Percentiles rank a stretch among this genome's conserved stretches.
These are phyloP conservation scores for Chytriomyces sp. DNA, from an alignment of 192 early-diverging fungal species.

Conservation along the genomic window DNA sequence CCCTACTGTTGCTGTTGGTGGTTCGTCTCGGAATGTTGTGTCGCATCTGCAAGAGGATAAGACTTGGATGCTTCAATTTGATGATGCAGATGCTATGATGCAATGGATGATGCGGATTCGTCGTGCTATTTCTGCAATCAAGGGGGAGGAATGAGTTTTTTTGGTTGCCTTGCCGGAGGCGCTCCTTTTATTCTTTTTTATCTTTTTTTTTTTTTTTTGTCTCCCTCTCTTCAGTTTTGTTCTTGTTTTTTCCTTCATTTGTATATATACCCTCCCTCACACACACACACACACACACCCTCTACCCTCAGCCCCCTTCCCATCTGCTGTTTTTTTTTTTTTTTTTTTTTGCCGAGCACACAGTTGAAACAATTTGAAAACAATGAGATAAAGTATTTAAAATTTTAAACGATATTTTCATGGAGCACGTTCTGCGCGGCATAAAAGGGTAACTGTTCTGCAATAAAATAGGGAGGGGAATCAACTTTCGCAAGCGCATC, in stretches of 20 bases:
- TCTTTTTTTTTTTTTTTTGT: constrained; percentile 4
- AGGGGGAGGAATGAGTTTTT: neutral
- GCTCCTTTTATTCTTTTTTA: neutral
- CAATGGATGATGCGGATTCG: constrained; percentile 20
- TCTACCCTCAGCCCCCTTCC: too few species aligned
- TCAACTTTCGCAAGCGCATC: too few species aligned
- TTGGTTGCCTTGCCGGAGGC: neutral
- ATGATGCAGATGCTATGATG: constrained; percentile 21
- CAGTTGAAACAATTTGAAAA: too few species aligned
- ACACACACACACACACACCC: too few species aligned
- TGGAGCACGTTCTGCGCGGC: too few species aligned
- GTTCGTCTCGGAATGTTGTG: neutral
- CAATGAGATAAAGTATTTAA: too few species aligned
- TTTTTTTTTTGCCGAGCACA: too few species aligned
- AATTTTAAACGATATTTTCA: too few species aligned
- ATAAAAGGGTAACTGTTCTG: too few species aligned
- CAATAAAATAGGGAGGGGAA: too few species aligned
- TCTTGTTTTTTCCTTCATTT: neutral
- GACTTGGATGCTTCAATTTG: constrained; percentile 26
- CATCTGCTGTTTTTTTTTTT: too few species aligned
- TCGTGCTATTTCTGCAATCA: neutral
- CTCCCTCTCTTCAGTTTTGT: neutral
- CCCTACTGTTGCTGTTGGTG: neutral
- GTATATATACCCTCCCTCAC: too few species aligned
- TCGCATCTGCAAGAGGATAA: constrained; percentile 9